Conservation (phyloP, 352 stramenopile genomes). For the Phytopythium mirpurense region DNA sequence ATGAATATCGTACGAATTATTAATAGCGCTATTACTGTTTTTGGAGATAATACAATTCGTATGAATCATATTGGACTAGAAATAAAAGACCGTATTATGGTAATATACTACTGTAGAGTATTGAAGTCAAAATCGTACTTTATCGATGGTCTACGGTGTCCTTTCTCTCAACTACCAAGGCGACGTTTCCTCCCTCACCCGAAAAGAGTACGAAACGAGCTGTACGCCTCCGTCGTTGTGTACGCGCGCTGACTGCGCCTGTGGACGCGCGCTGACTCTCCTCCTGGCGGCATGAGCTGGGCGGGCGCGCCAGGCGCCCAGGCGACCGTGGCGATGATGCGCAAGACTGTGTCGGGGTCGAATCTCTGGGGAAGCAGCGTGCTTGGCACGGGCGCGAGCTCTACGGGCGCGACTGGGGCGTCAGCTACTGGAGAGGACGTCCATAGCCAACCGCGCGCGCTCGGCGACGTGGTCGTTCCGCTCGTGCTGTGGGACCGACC, state of each 20-base stretch:
- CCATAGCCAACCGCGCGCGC: not conserved
- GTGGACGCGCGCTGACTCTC: not conserved
- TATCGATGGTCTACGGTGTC: not conserved
- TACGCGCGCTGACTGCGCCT: not conserved
- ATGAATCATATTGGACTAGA: too few relatives aligned
- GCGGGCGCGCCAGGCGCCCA: not conserved
- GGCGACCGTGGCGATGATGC: slow-evolving; percentile 4
- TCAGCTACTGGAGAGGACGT: not conserved
- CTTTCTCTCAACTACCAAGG: too few relatives aligned
- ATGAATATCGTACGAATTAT: too few relatives aligned
- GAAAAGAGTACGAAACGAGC: too few relatives aligned
- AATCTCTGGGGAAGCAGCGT: not conserved
- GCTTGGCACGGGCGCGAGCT: not conserved
- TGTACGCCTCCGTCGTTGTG: too few relatives aligned
- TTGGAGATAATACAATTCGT: too few relatives aligned
- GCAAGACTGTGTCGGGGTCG: slow-evolving; percentile 4
- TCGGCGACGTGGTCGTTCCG: slow-evolving; percentile 49
- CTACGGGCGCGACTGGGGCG: not conserved
- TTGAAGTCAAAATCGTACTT: not conserved
- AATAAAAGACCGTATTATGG: too few relatives aligned
- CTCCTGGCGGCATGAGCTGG: slow-evolving; percentile 3
- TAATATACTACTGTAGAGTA: too few relatives aligned
- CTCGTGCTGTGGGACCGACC: slow-evolving; percentile 66
- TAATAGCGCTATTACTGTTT: too few relatives aligned
- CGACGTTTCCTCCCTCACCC: not conserved